A percentile compares a stretch with the other conserved stretches of the same genome.
Evolutionary conservation across 352 stramenopile species (phyloP).

Genomic region (Pythium biforme): DNA sequence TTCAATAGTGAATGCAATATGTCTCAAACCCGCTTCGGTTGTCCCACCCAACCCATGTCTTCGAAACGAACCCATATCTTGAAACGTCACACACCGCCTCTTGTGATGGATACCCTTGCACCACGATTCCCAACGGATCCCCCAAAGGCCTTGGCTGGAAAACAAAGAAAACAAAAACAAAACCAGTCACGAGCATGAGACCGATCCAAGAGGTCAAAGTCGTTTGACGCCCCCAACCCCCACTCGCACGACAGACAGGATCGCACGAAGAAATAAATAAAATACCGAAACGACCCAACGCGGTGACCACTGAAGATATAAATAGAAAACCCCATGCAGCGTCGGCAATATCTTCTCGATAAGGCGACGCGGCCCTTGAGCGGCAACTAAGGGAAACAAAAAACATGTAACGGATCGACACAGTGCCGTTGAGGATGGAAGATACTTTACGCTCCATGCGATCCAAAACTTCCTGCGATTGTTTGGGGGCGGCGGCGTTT

Average conservation of each 20-base stretch:
- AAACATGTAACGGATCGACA: constrained; percentile 1
- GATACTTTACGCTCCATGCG: no score
- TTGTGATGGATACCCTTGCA: constrained; percentile 1
- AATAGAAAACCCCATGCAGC: background rate
- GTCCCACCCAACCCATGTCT: background rate
- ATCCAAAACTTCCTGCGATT: no score
- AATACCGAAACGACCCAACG: constrained; percentile 5
- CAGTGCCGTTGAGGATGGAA: no score
- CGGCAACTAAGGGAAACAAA: background rate
- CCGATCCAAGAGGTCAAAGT: no score
- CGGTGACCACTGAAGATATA: background rate
- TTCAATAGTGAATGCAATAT: background rate
- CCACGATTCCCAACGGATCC: background rate
- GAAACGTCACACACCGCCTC: constrained; percentile 4
- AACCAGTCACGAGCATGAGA: no score
- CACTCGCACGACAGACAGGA: no score
- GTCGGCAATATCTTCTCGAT: background rate
- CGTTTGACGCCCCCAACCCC: no score
- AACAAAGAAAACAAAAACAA: no score
- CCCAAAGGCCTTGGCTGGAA: background rate
- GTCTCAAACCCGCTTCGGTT: no score
- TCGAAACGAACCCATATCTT: constrained; percentile 14
- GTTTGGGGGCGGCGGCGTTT: background rate
- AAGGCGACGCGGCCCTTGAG: background rate
- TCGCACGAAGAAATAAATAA: background rate